These are phyloP conservation scores for Pseudonitzschia multiseries DNA, from an alignment of 108 stramenopile species.

Conservation along the genomic window DNA sequence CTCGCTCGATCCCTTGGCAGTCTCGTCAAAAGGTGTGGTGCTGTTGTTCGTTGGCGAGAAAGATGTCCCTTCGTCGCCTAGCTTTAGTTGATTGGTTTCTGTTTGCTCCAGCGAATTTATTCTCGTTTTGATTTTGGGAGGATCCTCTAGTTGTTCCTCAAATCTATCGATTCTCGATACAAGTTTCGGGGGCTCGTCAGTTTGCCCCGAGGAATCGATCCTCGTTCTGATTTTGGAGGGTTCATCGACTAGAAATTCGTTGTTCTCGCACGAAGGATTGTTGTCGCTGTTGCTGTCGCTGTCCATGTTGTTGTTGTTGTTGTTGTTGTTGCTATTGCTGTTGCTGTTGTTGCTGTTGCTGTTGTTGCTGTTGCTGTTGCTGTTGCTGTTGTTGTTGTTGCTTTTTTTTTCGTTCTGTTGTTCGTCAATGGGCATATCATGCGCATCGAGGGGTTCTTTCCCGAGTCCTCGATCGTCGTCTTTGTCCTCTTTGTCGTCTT, in stretches of 20 bases:
- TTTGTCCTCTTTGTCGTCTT: background rate
- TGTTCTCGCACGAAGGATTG: too few species aligned
- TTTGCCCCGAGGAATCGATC: background rate
- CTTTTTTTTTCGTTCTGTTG: background rate
- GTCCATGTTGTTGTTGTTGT: too few species aligned
- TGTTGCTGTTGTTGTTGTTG: background rate
- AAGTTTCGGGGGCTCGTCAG: constrained; percentile 12
- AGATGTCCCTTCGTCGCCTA: constrained; percentile 1
- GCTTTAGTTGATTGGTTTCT: background rate
- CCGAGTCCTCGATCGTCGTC: background rate
- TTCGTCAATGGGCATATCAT: background rate
- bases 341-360: background rate
- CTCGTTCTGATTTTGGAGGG: background rate
- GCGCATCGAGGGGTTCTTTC: background rate
- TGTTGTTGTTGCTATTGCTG: too few species aligned
- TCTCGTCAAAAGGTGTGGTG: background rate
- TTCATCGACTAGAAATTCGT: background rate
- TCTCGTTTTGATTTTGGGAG: constrained; percentile 11
- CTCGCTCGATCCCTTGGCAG: background rate
- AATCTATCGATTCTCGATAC: too few species aligned
- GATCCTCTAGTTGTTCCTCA: too few species aligned
- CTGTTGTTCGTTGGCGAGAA: background rate
- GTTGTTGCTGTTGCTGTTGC: background rate
- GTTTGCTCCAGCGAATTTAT: background rate
- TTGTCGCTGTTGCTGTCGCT: too few species aligned